Conservation (phyloP, 2,329 filamentous ascomycete species). For the Bipolaris sorokiniana region DNA sequence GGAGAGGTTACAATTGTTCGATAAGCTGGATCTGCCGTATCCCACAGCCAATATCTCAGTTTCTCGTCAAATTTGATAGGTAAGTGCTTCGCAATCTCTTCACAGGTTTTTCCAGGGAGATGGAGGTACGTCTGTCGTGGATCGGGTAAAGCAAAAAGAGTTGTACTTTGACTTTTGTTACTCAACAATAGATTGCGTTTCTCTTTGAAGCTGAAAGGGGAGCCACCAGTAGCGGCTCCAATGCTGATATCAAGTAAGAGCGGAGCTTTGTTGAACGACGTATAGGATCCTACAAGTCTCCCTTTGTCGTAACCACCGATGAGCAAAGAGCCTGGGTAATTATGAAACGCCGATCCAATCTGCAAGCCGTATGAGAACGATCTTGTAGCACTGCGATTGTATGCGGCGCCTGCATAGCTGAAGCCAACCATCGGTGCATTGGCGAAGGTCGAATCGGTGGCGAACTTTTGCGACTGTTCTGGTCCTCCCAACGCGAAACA, state of each 20-base stretch:
- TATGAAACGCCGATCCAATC: slow-evolving; percentile 1
- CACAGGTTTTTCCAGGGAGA: slow-evolving; percentile 37
- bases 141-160: slow-evolving; percentile 17
- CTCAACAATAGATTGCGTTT: slow-evolving; percentile 23
- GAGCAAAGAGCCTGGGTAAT: slow-evolving; percentile 36
- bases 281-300: slow-evolving; percentile 37
- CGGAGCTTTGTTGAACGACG: slow-evolving; percentile 24
- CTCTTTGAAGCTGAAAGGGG: slow-evolving; percentile 34
- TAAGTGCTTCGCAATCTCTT: slow-evolving; percentile 32
- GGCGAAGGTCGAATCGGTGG: neutral
- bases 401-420: neutral
- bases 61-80: slow-evolving; percentile 31
- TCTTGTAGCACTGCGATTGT: neutral
- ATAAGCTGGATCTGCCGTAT: slow-evolving; percentile 40
- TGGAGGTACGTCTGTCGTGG: slow-evolving; percentile 35
- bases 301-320: slow-evolving; percentile 48
- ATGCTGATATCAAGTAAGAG: slow-evolving; percentile 52
- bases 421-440: neutral
- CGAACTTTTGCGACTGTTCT: slow-evolving; percentile 1
- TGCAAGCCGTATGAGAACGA: neutral
- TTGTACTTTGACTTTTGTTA: neutral
- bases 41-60: slow-evolving; percentile 37
- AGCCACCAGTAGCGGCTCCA: slow-evolving; percentile 50
- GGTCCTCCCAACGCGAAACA: neutral
- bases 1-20: slow-evolving; percentile 51